Conservation (phyloP, 306 rosid species). For the Corylus heterophylla region DNA sequence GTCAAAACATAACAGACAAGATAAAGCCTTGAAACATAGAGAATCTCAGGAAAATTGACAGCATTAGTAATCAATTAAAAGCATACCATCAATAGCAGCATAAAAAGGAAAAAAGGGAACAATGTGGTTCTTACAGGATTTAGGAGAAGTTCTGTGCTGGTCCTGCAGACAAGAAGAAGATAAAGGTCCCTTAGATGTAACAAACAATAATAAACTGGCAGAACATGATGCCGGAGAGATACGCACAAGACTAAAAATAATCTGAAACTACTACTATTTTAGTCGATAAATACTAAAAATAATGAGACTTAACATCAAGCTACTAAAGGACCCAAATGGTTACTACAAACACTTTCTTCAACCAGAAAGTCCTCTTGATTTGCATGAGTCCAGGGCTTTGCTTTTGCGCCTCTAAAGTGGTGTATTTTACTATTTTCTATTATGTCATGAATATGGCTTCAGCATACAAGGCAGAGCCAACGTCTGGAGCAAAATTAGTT, state of each 20-base stretch:
- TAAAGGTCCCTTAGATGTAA: constrained; percentile 2
- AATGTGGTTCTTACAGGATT: constrained; percentile 70
- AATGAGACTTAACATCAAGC: not conserved
- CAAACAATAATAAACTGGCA: constrained; percentile 7
- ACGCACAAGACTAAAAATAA: not conserved
- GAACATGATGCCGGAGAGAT: not conserved
- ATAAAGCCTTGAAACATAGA: too few relatives aligned
- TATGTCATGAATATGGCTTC: not conserved
- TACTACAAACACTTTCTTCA: not conserved
- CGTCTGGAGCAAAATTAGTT: not conserved
- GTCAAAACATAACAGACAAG: too few relatives aligned
- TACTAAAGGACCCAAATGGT: not conserved
- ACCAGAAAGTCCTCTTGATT: not conserved
- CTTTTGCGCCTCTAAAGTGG: not conserved
- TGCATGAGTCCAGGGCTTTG: not conserved
- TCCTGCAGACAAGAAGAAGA: constrained; percentile 59
- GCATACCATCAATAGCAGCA: not conserved
- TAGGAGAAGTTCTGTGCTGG: constrained; percentile 84
- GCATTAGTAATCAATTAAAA: not conserved
- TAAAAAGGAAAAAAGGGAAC: not conserved
- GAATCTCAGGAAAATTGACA: too few relatives aligned
- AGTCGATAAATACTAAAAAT: not conserved
- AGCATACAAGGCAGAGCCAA: not conserved
- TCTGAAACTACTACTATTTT: not conserved
- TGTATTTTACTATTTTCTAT: not conserved